Base-by-base conservation (phyloP, 2,329 filamentous ascomycete species). In the Epichloe typhina region DNA sequence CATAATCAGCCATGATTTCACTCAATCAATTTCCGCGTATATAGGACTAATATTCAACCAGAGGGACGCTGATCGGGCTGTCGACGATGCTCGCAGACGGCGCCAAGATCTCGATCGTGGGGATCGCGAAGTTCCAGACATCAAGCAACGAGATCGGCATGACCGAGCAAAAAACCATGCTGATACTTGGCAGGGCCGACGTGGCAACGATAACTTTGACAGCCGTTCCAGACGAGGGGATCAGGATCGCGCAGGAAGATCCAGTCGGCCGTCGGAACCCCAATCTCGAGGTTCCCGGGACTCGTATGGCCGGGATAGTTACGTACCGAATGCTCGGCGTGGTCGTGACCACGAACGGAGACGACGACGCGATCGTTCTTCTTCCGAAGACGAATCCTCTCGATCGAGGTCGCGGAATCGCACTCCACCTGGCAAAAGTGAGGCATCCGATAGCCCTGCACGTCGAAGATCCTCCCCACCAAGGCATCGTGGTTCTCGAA, bases 11-110 rank as follows among this genome's bases (percentile, higher is more conserved):
- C 26, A 23, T 9, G 11, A 26, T 4, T 12, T n/a, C 15, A 15
- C 17, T 33, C 4, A 21, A 19, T 33, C 23, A 15, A 5, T 45
- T 39, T 3, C 39, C 26, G 3, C 13, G 9, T 5, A 23, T 19
- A 6, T 17, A 3, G 9, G 51, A 46, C 53, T 59, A 21, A 56
- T 19, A 5, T 11, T 15, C 15, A 6, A 51, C 33, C 44, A 90
- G 88, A 80, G 88, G 48, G 84, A 94, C 62, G 85, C 88, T 37
- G 88, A 93, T 58, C 86, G 83, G 64, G 84, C 83, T 42, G 86
- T 86, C 31, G 86, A 93, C 62, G 82, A 86, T 61, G 79, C 81
- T 31, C 82, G 84, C 50, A 77, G 77, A 50, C 80, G 83, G 59
- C 82, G 83, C 56, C 85, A 91, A 61, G 79, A 84, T 51, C 77